phyloP scores from a whole-genome alignment of 2,329 filamentous ascomycete species.

The Colletotrichum cereale region DNA sequence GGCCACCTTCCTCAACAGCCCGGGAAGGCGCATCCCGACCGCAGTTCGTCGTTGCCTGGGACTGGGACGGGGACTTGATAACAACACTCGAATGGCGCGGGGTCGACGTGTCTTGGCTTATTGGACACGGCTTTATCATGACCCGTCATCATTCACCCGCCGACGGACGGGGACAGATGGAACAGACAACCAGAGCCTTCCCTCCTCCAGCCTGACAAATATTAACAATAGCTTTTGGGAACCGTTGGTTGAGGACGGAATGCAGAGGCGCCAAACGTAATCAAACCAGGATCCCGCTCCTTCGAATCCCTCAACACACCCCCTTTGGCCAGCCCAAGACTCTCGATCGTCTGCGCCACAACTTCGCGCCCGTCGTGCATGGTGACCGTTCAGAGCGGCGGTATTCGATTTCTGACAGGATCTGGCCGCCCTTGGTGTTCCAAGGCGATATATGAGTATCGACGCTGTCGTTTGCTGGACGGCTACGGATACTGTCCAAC shows the following conservation, averaged over 20 bases:
- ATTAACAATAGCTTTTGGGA: not conserved
- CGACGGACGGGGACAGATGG: too few relatives aligned
- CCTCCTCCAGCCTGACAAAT: too few relatives aligned
- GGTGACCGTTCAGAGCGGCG: not conserved
- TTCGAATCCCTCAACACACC: constrained; percentile 12
- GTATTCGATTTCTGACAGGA: not conserved
- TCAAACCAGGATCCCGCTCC: constrained; percentile 1
- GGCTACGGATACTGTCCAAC: not conserved
- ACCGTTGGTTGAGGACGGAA: not conserved
- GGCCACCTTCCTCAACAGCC: constrained; percentile 22
- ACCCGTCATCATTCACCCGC: too few relatives aligned
- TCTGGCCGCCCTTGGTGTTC: not conserved
- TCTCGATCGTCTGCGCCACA: not conserved
- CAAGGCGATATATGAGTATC: not conserved
- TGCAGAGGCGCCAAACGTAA: not conserved
- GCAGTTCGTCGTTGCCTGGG: constrained; percentile 2
- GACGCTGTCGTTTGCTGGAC: not conserved
- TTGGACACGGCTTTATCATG: not conserved
- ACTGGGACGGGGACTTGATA: not conserved
- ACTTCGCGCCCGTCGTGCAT: too few relatives aligned
- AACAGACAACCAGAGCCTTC: too few relatives aligned
- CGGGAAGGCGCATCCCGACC: constrained; percentile 10
- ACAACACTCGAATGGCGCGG: too few relatives aligned
- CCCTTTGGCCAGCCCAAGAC: not conserved
- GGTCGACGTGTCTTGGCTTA: not conserved